phyloP scores from a whole-genome alignment of 805 yeast genomes.

The Candida dajiaensis region DNA sequence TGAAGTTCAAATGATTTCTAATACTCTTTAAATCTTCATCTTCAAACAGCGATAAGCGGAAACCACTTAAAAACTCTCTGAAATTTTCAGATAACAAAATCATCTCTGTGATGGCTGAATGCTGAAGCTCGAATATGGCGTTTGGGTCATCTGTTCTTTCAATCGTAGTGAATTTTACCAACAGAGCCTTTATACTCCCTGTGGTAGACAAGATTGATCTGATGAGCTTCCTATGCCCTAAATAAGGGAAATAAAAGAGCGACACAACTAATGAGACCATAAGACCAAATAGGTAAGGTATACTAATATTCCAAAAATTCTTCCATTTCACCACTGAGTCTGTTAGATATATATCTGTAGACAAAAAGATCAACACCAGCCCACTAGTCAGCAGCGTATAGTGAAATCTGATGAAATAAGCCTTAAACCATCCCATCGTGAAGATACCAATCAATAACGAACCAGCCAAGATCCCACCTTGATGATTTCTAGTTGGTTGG shows the following conservation, averaged over 20 bases:
- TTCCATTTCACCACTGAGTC: constrained; percentile 28
- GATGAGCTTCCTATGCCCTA: constrained; percentile 32
- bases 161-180: constrained; percentile 11
- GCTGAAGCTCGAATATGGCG: constrained; percentile 20
- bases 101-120: constrained; percentile 26
- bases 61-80: constrained; percentile 38
- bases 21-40: constrained; percentile 27
- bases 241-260: constrained; percentile 31
- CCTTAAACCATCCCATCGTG: constrained; percentile 35
- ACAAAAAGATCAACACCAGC: constrained; percentile 30
- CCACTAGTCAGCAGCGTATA: constrained; percentile 33
- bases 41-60: constrained; percentile 30
- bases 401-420: constrained; percentile 33
- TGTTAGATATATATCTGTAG: constrained; percentile 20
- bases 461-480: constrained; percentile 40
- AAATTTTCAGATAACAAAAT: constrained; percentile 33
- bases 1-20: constrained; percentile 38
- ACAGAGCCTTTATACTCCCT: constrained; percentile 20
- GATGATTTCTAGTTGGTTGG: constrained; percentile 33
- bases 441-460: constrained; percentile 34
- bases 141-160: constrained; percentile 13
- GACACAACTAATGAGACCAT: constrained; percentile 31
- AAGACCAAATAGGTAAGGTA: constrained; percentile 41
- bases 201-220: constrained; percentile 22
- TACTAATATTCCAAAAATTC: constrained; percentile 34